Evolutionary conservation across 1,139 yeast species (phyloP).

Genomic region (Blastobotrys buckinghamii): DNA sequence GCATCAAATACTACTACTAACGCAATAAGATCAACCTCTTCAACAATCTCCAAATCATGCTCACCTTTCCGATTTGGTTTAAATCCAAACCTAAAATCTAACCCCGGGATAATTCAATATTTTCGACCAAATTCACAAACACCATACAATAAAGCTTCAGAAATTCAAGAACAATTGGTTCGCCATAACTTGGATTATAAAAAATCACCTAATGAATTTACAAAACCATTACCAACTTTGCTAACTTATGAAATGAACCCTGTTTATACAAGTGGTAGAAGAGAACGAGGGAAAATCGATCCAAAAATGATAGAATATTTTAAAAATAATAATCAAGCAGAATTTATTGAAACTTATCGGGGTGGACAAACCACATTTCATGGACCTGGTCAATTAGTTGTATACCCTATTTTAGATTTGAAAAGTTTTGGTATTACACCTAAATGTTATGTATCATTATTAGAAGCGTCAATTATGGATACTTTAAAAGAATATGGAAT

Average conservation of each 20-base stretch:
- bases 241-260: constrained; percentile 78
- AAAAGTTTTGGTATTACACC: constrained; percentile 57
- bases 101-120: constrained; percentile 35
- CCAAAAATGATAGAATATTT: constrained; percentile 31
- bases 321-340: constrained; percentile 35
- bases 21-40: no score
- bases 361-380: constrained; percentile 99
- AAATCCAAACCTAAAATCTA: constrained; percentile 5
- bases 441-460: constrained; percentile 65
- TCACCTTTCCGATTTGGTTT: constrained; percentile 9
- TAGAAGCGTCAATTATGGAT: constrained; percentile 59
- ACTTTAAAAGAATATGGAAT: constrained; percentile 44
- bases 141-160: constrained; percentile 53
- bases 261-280: constrained; percentile 84
- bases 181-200: constrained; percentile 60
- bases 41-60: neutral
- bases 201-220: constrained; percentile 7
- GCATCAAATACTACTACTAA: no score
- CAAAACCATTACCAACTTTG: constrained; percentile 51
- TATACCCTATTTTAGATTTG: constrained; percentile 76
- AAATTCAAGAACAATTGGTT: constrained; percentile 57
- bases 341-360: constrained; percentile 68
- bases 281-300: constrained; percentile 50
- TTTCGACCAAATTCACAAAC: constrained; percentile 48
- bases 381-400: constrained; percentile 90